Percentiles rank a stretch among this genome's conserved stretches.
Evolutionary conservation across 306 rosid genomes (phyloP).

Genomic region (Crataegus laevigata): DNA sequence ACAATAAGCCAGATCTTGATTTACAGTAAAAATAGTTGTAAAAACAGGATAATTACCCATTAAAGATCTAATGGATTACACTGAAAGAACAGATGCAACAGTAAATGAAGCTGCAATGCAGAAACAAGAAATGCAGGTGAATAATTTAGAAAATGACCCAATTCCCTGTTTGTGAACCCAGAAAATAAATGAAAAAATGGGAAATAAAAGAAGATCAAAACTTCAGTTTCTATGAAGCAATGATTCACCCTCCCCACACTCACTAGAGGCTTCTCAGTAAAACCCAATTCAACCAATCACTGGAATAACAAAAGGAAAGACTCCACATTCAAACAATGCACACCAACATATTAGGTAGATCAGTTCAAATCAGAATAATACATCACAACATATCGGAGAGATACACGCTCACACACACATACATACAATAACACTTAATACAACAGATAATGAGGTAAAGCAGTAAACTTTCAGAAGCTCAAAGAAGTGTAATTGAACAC

Average conservation of each 20-base stretch:
- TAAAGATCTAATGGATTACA: conserved; percentile 23
- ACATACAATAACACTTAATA: neutral
- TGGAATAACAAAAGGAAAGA: conserved; percentile 5
- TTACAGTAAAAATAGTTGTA: neutral
- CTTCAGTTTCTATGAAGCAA: neutral
- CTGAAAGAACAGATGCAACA: conserved; percentile 16
- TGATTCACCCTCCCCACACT: neutral
- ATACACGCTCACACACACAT: no score
- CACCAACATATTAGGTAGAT: conserved; percentile 43
- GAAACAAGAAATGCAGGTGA: conserved; percentile 1
- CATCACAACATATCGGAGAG: conserved; percentile 2
- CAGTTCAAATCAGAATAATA: conserved; percentile 20
- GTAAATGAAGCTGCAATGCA: conserved; percentile 5
- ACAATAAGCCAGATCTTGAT: conserved; percentile 38
- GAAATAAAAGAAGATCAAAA: conserved; percentile 23
- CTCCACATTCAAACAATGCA: conserved; percentile 23
- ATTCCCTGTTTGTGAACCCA: neutral
- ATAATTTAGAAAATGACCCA: conserved; percentile 11
- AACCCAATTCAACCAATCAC: conserved; percentile 23
- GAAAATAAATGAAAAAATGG: neutral
- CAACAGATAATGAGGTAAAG: neutral
- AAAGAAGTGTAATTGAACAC: neutral
- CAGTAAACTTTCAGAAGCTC: conserved; percentile 1
- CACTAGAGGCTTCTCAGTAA: conserved; percentile 13
- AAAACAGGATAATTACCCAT: neutral